A percentile compares a stretch with the other conserved stretches of the same genome.
phyloP scores from a whole-genome alignment of 257 asterid species.

The Orobanche coerulescens region DNA sequence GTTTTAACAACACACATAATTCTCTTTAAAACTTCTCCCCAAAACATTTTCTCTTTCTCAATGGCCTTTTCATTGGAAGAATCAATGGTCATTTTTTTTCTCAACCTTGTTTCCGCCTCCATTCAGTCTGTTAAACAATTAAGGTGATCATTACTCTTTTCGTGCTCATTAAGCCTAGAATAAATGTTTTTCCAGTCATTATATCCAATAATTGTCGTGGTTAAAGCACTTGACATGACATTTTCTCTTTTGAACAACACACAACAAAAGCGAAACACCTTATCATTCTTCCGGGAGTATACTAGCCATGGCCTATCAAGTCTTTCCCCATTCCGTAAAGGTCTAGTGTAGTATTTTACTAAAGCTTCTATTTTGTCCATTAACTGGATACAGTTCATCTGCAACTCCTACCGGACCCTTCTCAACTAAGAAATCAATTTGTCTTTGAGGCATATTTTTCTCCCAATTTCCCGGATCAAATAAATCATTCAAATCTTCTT shows the following conservation, averaged over 20 bases:
- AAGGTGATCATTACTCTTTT: not conserved
- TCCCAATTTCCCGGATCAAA: not conserved
- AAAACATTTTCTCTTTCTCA: no score
- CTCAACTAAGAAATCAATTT: not conserved
- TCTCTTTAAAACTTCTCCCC: not conserved
- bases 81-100: not conserved
- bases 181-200: not conserved
- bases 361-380: not conserved
- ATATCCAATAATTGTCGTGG: not conserved
- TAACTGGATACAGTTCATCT: not conserved
- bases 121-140: not conserved
- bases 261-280: not conserved
- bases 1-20: not conserved
- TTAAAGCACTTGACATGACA: not conserved
- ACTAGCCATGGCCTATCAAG: not conserved
- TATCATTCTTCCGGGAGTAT: not conserved
- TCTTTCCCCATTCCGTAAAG: not conserved
- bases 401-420: not conserved
- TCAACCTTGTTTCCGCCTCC: not conserved
- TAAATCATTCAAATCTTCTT: not conserved
- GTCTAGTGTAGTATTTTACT: not conserved
- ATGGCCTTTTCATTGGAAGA: not conserved
- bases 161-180: not conserved
- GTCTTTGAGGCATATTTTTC: not conserved
- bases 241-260: not conserved